Conservation (phyloP, 2,329 filamentous ascomycete genomes). For the Fusarium citri region DNA sequence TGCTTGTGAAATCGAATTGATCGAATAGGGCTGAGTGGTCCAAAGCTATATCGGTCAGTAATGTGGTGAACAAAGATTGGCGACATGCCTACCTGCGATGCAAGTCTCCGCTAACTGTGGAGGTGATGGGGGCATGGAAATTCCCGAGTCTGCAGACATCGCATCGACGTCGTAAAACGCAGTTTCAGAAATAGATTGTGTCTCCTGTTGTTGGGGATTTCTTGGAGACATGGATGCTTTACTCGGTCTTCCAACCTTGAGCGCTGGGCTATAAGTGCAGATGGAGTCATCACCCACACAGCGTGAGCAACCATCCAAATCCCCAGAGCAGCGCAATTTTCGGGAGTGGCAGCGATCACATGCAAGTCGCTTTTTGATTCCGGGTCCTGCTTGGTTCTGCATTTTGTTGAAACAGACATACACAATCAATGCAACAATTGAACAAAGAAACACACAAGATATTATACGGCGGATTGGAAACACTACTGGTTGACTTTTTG, state of each 20-base stretch:
- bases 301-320: not conserved
- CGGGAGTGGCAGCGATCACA: slow-evolving; percentile 2
- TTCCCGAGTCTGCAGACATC: not conserved
- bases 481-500: not conserved
- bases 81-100: not conserved
- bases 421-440: not conserved
- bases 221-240: not conserved
- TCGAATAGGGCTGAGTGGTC: not conserved
- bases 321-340: slow-evolving; percentile 1
- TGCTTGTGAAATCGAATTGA: slow-evolving; percentile 1
- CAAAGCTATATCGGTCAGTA: not conserved
- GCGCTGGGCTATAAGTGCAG: not conserved
- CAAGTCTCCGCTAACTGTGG: not conserved
- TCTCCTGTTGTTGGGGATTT: not conserved
- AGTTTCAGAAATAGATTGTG: not conserved
- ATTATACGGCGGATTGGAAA: not conserved
- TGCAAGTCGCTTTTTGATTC: not conserved
- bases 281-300: not conserved
- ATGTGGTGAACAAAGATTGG: not conserved
- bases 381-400: not conserved
- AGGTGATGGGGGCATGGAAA: slow-evolving; percentile 7
- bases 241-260: slow-evolving; percentile 1
- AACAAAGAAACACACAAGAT: not conserved
- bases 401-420: not conserved
- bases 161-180: not conserved